These are phyloP conservation scores for Penicillium sp. DNA, from an alignment of 2,329 filamentous ascomycete species.

Conservation along the genomic window DNA sequence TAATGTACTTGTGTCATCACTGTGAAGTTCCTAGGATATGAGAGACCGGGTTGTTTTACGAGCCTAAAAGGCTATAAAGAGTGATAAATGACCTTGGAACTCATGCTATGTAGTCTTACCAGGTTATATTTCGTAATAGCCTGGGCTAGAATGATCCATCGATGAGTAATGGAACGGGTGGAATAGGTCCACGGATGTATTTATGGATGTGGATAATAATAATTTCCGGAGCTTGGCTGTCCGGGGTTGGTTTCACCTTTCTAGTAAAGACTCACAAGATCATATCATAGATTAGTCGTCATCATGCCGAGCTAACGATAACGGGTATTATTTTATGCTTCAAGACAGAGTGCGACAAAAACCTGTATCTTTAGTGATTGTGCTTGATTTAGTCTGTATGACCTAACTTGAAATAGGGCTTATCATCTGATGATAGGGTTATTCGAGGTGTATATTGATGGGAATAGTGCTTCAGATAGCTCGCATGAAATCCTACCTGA, in stretches of 20 bases:
- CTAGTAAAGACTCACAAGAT: background rate
- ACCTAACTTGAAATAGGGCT: background rate
- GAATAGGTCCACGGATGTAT: background rate
- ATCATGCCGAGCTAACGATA: background rate
- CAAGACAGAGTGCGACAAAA: background rate
- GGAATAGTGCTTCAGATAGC: background rate
- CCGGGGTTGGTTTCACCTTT: background rate
- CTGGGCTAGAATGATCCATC: background rate
- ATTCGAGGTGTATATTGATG: background rate
- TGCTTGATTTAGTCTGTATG: background rate
- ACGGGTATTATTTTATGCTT: background rate
- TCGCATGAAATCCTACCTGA: background rate
- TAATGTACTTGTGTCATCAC: background rate
- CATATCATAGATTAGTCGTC: background rate
- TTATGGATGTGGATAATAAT: background rate
- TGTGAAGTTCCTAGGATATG: background rate
- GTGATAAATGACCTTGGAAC: too few relatives aligned
- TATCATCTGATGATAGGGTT: background rate
- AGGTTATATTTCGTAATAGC: too few relatives aligned
- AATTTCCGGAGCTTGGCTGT: background rate
- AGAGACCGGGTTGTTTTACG: background rate
- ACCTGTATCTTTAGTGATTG: background rate
- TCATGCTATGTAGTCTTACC: too few relatives aligned
- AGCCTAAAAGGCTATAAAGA: too few relatives aligned
- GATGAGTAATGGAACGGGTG: background rate